Percentiles rank a stretch among this genome's conserved stretches.
Conservation (phyloP, 192 early-diverging fungal species). For the Coemansia asiatica region DNA sequence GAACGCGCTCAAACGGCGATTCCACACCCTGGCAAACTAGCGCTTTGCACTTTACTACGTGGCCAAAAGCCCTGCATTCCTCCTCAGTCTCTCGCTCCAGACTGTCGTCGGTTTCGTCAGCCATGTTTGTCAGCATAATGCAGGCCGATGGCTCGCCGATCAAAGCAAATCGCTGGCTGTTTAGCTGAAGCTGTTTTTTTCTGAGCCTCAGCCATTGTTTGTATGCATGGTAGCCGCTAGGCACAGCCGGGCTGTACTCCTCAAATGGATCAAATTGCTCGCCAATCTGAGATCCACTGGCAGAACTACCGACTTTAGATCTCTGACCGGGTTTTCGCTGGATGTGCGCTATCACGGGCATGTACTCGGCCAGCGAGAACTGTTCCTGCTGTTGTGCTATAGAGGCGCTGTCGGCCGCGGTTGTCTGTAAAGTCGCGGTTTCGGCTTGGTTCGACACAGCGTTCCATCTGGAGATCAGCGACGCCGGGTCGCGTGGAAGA, state of each 20-base stretch:
- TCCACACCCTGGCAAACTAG: neutral
- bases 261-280: constrained; percentile 28
- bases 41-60: constrained; percentile 20
- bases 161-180: neutral
- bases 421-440: neutral
- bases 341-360: constrained; percentile 11
- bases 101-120: constrained; percentile 30
- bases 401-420: neutral
- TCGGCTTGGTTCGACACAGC: constrained; percentile 10
- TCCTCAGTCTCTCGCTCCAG: constrained; percentile 35
- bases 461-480: constrained; percentile 28
- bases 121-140: constrained; percentile 40
- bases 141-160: constrained; percentile 24
- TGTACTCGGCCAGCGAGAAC: constrained; percentile 33
- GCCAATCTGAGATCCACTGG: neutral
- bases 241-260: constrained; percentile 36
- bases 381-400: neutral
- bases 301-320: neutral
- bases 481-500: constrained; percentile 22
- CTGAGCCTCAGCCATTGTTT: constrained; percentile 25
- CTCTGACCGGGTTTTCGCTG: neutral
- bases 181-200: constrained; percentile 1
- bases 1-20: constrained; percentile 24
- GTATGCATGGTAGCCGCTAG: constrained; percentile 43
- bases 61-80: constrained; percentile 41